Evolutionary conservation across 352 stramenopile genomes (phyloP).

Genomic region (Globisporangium nagaii): DNA sequence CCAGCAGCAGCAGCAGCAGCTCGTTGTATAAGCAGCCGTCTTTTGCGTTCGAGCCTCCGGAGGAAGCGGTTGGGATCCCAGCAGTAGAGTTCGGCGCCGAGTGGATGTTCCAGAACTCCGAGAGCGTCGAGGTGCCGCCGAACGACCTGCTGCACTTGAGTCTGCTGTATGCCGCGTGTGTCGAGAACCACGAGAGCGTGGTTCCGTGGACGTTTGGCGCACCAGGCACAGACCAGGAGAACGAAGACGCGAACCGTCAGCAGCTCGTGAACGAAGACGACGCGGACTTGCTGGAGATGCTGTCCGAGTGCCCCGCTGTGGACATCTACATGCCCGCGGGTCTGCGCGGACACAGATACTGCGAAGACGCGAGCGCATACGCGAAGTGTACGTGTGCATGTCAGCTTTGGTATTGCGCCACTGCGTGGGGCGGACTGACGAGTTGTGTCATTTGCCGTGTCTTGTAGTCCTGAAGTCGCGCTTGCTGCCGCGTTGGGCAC

Average conservation of each 20-base stretch:
- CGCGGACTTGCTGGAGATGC: slow-evolving; percentile 29
- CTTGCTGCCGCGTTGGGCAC: slow-evolving; percentile 38
- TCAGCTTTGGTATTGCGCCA: background rate
- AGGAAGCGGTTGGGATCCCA: too few species aligned
- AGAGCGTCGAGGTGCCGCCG: slow-evolving; percentile 13
- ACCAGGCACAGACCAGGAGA: slow-evolving; percentile 1
- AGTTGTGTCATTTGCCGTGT: background rate
- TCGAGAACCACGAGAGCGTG: slow-evolving; percentile 34
- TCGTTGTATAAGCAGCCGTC: too few species aligned
- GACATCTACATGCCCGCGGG: slow-evolving; percentile 51
- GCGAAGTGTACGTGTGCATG: slow-evolving; percentile 41
- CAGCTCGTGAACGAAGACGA: slow-evolving; percentile 25
- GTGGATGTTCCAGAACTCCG: background rate
- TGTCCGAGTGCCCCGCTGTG: slow-evolving; percentile 55
- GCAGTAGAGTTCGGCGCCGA: too few species aligned
- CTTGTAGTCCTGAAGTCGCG: slow-evolving; percentile 29
- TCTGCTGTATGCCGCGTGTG: slow-evolving; percentile 40
- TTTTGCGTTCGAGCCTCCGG: too few species aligned
- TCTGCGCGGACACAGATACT: slow-evolving; percentile 42
- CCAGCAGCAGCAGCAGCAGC: background rate
- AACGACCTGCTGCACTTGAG: slow-evolving; percentile 42
- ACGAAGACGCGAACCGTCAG: slow-evolving; percentile 10
- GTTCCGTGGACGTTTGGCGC: slow-evolving; percentile 38
- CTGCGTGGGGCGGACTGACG: too few species aligned
- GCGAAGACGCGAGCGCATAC: slow-evolving; percentile 61